Conservation (phyloP, 805 yeast species). For the Middelhovenomyces tepae region DNA sequence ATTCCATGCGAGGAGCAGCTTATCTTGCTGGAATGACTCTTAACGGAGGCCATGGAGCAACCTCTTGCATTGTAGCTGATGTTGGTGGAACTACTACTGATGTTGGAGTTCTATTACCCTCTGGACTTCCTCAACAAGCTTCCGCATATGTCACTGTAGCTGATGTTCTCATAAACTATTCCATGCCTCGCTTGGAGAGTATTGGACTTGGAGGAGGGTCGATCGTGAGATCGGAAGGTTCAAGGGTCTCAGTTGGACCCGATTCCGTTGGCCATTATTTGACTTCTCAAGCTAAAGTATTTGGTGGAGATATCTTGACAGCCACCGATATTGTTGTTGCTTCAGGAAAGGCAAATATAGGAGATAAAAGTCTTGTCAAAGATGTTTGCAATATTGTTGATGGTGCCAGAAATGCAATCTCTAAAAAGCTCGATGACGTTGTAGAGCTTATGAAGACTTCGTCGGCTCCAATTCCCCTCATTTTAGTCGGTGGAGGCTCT, state of each 20-base stretch:
- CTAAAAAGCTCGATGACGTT: slow-evolving; percentile 30
- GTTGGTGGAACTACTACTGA: slow-evolving; percentile 46
- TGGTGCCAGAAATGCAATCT: slow-evolving; percentile 18
- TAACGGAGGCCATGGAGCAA: too few species aligned
- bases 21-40: too few species aligned
- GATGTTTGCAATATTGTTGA: too few species aligned
- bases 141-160: slow-evolving; percentile 37
- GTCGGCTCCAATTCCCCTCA: slow-evolving; percentile 35
- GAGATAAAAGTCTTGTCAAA: slow-evolving; percentile 15
- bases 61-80: slow-evolving; percentile 38
- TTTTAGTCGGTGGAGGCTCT: slow-evolving; percentile 45
- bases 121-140: slow-evolving; percentile 41
- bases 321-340: slow-evolving; percentile 33
- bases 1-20: slow-evolving; percentile 19
- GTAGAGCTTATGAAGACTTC: slow-evolving; percentile 39
- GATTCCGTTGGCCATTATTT: slow-evolving; percentile 41
- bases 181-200: slow-evolving; percentile 43
- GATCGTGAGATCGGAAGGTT: too few species aligned
- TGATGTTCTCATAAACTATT: slow-evolving; percentile 40
- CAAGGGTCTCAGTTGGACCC: slow-evolving; percentile 32
- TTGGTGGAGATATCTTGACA: slow-evolving; percentile 37
- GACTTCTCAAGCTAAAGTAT: slow-evolving; percentile 27
- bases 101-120: slow-evolving; percentile 37
- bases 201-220: slow-evolving; percentile 47
- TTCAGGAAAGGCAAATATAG: slow-evolving; percentile 9